Evolutionary conservation across 2,329 filamentous ascomycete species (phyloP).

Genomic region (Trichoderma polysporum): DNA sequence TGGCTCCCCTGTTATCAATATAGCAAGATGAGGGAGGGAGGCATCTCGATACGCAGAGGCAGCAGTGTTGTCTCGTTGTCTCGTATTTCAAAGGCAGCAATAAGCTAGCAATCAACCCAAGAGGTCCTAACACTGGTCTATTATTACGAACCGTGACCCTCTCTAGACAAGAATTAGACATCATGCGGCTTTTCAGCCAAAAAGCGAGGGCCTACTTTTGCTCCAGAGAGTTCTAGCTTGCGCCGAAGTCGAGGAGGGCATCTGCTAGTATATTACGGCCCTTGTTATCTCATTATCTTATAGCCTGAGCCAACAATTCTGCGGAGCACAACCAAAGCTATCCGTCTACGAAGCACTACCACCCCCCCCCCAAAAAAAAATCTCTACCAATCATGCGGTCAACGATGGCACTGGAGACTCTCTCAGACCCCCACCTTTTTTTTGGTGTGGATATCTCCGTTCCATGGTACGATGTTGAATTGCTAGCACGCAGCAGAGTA

Average conservation of each 20-base stretch:
- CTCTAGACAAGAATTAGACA: background rate
- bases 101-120: background rate
- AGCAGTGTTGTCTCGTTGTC: background rate
- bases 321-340: background rate
- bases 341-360: background rate
- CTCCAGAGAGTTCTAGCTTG: background rate
- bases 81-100: background rate
- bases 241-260: background rate
- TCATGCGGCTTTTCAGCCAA: background rate
- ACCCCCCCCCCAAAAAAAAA: background rate
- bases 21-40: background rate
- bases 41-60: background rate
- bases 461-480: conserved; percentile 2
- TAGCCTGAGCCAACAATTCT: background rate
- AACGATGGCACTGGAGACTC: background rate
- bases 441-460: background rate
- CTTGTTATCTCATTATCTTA: background rate
- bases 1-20: background rate
- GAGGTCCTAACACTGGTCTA: background rate
- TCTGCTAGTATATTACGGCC: background rate
- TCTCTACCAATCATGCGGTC: background rate
- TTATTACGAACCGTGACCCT: background rate
- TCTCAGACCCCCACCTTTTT: background rate
- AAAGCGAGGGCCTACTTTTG: background rate
- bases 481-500: background rate